Evolutionary conservation across 148 eudicot genomes (phyloP), one percentile per base, ranked within the genome.

Genomic region (Hydrangea macrophylla): DNA sequence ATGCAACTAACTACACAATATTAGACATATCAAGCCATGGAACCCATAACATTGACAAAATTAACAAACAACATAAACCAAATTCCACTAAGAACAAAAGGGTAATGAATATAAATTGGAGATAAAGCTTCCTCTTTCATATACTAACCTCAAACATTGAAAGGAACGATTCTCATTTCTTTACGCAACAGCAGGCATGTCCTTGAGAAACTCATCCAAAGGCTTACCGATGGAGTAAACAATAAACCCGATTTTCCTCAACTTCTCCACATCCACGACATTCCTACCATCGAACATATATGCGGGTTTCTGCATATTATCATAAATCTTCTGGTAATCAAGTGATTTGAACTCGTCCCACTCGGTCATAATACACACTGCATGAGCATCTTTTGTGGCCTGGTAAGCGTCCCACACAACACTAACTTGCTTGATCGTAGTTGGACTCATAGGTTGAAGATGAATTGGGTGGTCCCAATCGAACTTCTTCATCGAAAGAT

Each of bases 401-500:
- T 58, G 73, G 55, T 78, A 78, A 7, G 81, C 81, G 44, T 78
- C 81, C 81, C 77, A 73, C 27, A 70, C 77, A 7, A 63, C 58
- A 2, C 65, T 70, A 22, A 78, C 81, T 68, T 78, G 72, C 55
- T 78, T 83, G 44, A 73, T 77, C 0, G 82, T 73, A 11, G 87
- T 61, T 9, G 87, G 87, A 61, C 87, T 83, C 84, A 80, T 83
- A 2, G 87, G 87, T 70, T 83, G 87, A 30, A 83, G 84, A 61
- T 83, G 87, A 51, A 80, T 77, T 10, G 87, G 87, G 44, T 83
- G 87, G 65, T 83, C 87, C 87, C 87, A 83, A 40, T 83, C 84
- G 37, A 83, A 83, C 68, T 83, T 83, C 68, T 83, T 83, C 82
- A 77, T 68, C 3, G 87, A 61, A 9, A 83, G 82, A 40, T 83